Base-by-base conservation (phyloP, 140 eudicot genomes). In the Bidens hawaiensis region DNA sequence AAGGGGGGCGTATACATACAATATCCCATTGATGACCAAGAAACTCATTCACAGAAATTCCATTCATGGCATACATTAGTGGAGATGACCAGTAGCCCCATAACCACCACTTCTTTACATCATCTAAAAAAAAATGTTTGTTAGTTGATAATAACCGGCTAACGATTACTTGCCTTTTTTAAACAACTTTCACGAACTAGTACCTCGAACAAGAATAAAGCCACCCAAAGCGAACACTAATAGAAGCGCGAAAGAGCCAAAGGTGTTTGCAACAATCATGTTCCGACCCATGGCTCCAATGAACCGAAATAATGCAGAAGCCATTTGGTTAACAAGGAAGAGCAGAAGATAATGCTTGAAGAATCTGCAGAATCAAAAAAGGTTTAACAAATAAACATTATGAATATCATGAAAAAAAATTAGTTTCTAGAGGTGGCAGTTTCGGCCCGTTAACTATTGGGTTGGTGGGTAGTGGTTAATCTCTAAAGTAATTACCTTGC, bases 11-110 rank as follows among this genome's bases (percentile, higher is more conserved):
- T n/a, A n/a, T 26, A 43, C 80, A 64, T 72, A 83, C 95, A 40
- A 49, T 79, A 40, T 36, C 69, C 95, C 95, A 86, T 43, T 75
- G 68, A 64, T 86, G 68, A 38, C 90, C 90, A 45, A 77, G 84
- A 60, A 86, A 74, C 71, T 86, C 95, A 51, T 86, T 86, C 52
- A 86, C 90, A 16, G 63, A 70, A 55, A 86, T 67, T 26, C 86
- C 95, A 50, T 86, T 86, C 81, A 82, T 83, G 11, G 80, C 95
- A 19, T 86, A 86, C 90, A 82, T 82, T 66, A 82, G 15, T 0
- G 95, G 95, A 61, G 90, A 82, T 28, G 70, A 19, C 80, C 80
- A 85, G 58, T 85, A 85, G 10, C 86, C 89, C 94, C 94, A 85
- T 41, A 83, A 30, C 95, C 95, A 85, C 97, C 97, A 89, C 19